A percentile compares a stretch with the other conserved stretches of the same genome.
Conservation (phyloP, 306 rosid species). For the Vigna reflexopilosa region DNA sequence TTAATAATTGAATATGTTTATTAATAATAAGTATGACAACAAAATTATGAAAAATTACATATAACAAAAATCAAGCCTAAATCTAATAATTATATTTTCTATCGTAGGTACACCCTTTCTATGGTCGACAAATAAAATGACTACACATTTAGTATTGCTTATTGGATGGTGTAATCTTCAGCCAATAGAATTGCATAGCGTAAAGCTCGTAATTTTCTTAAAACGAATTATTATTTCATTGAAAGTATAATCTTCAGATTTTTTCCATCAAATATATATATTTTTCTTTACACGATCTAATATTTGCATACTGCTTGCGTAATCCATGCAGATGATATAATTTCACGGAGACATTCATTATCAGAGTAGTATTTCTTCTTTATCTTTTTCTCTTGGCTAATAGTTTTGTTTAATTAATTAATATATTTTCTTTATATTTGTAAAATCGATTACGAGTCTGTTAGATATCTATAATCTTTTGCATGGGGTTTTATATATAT, state of each 20-base stretch:
- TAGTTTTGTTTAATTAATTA: constrained; percentile 9
- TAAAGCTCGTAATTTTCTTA: not conserved
- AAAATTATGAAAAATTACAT: too few species aligned
- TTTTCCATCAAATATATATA: not conserved
- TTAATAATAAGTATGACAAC: too few species aligned
- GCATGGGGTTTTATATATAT: not conserved
- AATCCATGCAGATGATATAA: not conserved
- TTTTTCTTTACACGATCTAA: not conserved
- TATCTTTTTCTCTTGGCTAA: not conserved
- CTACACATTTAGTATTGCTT: not conserved
- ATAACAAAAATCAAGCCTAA: too few species aligned
- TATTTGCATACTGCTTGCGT: constrained; percentile 8
- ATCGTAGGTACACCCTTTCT: not conserved
- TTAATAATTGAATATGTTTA: too few species aligned
- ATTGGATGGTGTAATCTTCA: not conserved
- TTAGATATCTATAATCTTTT: too few species aligned
- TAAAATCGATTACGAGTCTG: not conserved
- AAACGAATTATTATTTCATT: not conserved
- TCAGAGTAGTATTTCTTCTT: not conserved
- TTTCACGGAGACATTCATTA: not conserved
- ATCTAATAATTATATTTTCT: not conserved
- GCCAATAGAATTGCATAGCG: not conserved
- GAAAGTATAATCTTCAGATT: not conserved
- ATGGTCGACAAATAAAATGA: not conserved
- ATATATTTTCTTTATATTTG: constrained; percentile 1